Evolutionary conservation across 2,329 filamentous ascomycete species (phyloP).

Genomic region (Phialophora expanda): DNA sequence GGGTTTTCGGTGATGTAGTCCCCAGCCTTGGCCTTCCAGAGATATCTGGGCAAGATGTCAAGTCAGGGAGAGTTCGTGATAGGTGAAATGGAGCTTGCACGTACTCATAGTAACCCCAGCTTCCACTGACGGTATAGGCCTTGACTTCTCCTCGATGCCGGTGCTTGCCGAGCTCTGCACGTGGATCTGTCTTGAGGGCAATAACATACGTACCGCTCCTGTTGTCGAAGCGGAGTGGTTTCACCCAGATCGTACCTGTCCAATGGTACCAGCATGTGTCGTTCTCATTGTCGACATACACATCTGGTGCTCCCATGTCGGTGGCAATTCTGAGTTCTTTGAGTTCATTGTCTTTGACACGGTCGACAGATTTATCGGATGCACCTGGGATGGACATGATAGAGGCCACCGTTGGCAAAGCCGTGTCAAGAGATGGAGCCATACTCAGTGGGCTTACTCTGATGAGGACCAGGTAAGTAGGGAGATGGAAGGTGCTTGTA

Average conservation of each 20-base stretch:
- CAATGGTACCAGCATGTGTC: constrained; percentile 40
- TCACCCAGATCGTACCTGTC: constrained; percentile 34
- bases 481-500: too few species aligned
- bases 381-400: not conserved
- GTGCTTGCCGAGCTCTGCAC: constrained; percentile 39
- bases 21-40: constrained; percentile 37
- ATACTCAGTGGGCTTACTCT: too few species aligned
- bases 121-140: constrained; percentile 36
- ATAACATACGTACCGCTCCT: constrained; percentile 37
- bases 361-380: constrained; percentile 12
- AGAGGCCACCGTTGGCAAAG: not conserved
- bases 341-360: constrained; percentile 24
- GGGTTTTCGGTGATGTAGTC: constrained; percentile 40
- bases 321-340: constrained; percentile 28
- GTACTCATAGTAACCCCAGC: constrained; percentile 40
- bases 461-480: too few species aligned
- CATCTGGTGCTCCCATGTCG: constrained; percentile 30
- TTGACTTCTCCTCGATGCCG: constrained; percentile 38
- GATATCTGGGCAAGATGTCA: constrained; percentile 28
- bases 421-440: too few species aligned
- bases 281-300: constrained; percentile 34
- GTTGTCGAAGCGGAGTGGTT: constrained; percentile 40
- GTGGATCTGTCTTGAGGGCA: constrained; percentile 32
- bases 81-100: not conserved
- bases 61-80: not conserved